Percentiles rank a stretch among this genome's conserved stretches.
Conservation (phyloP, 2,329 filamentous ascomycete species). For the Gnomoniopsis sp. region DNA sequence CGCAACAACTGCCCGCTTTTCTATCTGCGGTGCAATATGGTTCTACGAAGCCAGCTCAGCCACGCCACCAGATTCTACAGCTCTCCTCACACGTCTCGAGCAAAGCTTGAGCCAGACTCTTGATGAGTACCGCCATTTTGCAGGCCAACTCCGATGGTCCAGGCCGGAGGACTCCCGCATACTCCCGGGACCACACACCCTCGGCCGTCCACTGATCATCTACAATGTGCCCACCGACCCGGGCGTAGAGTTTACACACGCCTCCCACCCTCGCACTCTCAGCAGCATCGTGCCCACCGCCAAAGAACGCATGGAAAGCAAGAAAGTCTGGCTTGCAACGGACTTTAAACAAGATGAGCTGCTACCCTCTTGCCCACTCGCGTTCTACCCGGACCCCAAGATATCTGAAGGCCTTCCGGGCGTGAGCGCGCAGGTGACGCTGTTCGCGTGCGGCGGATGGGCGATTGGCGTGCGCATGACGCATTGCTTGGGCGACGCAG, state of each 20-base stretch:
- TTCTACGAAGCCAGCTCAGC: conserved; percentile 32
- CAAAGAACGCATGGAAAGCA: conserved; percentile 9
- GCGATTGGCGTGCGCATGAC: conserved; percentile 38
- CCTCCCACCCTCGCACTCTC: conserved; percentile 26
- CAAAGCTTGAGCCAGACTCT: conserved; percentile 32
- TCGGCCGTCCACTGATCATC: conserved; percentile 32
- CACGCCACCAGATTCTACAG: background rate
- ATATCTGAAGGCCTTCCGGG: conserved; percentile 27
- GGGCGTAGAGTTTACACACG: conserved; percentile 37
- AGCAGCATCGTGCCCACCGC: conserved; percentile 29
- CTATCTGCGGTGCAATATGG: conserved; percentile 40
- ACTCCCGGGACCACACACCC: conserved; percentile 25
- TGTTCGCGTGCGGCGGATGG: conserved; percentile 38
- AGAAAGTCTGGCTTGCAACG: conserved; percentile 33
- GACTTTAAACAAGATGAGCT: conserved; percentile 32
- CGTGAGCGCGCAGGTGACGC: conserved; percentile 36
- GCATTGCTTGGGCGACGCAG: conserved; percentile 43
- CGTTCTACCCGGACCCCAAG: conserved; percentile 28
- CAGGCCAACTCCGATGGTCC: conserved; percentile 38
- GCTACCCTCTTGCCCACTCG: conserved; percentile 29
- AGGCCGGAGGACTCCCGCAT: conserved; percentile 21
- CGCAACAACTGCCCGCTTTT: conserved; percentile 38
- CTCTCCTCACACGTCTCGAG: conserved; percentile 12
- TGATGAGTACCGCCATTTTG: conserved; percentile 37
- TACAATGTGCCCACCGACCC: conserved; percentile 36